phyloP scores from a whole-genome alignment of 2,329 filamentous ascomycete species.

The Verticillium longisporum region DNA sequence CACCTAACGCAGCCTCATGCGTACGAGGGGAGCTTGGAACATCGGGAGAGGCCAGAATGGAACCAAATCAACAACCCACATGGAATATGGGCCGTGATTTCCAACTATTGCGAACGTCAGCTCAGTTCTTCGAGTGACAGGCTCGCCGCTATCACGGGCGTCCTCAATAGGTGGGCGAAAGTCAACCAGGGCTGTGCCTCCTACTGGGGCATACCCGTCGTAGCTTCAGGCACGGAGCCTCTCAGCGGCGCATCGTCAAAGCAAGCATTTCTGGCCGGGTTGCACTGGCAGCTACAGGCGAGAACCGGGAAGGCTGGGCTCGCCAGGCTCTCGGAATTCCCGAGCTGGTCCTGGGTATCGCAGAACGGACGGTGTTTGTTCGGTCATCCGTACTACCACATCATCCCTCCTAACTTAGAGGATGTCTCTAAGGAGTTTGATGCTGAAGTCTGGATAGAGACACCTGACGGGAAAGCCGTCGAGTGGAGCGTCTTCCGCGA shows the following conservation, averaged over 20 bases:
- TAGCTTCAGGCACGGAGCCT: not conserved
- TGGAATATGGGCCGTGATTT: constrained; percentile 1
- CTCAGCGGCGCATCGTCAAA: not conserved
- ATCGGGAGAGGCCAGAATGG: constrained; percentile 1
- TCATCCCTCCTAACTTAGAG: not conserved
- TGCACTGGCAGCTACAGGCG: not conserved
- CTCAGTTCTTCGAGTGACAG: not conserved
- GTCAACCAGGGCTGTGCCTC: not conserved
- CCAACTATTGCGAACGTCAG: not conserved
- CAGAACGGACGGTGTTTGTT: not conserved
- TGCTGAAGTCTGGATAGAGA: not conserved
- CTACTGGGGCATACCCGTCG: constrained; percentile 1
- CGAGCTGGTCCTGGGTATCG: constrained; percentile 2
- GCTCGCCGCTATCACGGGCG: not conserved
- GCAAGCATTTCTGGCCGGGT: not conserved
- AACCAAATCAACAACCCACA: not conserved
- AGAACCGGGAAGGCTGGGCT: not conserved
- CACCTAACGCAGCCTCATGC: constrained; percentile 5
- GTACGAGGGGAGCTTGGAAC: not conserved
- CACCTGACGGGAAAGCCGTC: not conserved
- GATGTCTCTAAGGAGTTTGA: not conserved
- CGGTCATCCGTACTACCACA: not conserved
- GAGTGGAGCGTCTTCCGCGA: not conserved
- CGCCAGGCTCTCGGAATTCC: not conserved
- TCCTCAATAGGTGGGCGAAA: not conserved